Evolutionary conservation across 2,329 filamentous ascomycete species (phyloP), one percentile per base, ranked within the genome.

Genomic region (Pseudocercospora crystallina): DNA sequence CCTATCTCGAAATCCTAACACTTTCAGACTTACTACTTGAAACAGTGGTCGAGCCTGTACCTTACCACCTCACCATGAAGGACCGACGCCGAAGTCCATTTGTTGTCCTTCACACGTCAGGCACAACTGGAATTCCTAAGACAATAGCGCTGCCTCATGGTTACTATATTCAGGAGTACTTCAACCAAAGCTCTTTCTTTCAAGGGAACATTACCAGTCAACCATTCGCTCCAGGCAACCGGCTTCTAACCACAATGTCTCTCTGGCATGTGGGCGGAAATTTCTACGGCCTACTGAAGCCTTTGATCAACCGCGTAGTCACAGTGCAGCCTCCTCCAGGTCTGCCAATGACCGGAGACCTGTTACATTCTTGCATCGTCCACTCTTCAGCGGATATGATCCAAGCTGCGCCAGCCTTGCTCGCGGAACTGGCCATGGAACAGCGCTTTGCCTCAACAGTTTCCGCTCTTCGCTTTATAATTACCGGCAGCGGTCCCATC

Each of bases 71-170:
- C n/a, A n/a, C n/a, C n/a, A n/a, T n/a, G n/a, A 13, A 15, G 39
- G 14, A 14, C 10, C 15, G 30, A 17, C 32, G 32, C 32, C 29
- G 32, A 20, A 37, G 32, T 13, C 32, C 56, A 1, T 54, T 50
- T 33, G 5, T 50, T 5, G 33, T 51, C 7, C 47, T 58, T 1
- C 56, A 58, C 37, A 58, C 56, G 3, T 46, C 42, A 5, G 56
- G 56, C 4, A 50, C 47, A n/a, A 58, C 53, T 20, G 56, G 53
- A 1, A 31, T 37, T 9, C 56, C 53, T 2, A 58, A 58, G 33
- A 31, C 42, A 0, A 41, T 58, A 11, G 10, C 20, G 8, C 31
- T 47, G 12, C 44, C 15, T 10, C 53, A 58, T 33, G 49, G 31
- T 11, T 49, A 49, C 33, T 43, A 49, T 29, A 39, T 35, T 5